phyloP scores from a whole-genome alignment of 2,329 filamentous ascomycete genomes.

The Pestalotiopsis fici region DNA sequence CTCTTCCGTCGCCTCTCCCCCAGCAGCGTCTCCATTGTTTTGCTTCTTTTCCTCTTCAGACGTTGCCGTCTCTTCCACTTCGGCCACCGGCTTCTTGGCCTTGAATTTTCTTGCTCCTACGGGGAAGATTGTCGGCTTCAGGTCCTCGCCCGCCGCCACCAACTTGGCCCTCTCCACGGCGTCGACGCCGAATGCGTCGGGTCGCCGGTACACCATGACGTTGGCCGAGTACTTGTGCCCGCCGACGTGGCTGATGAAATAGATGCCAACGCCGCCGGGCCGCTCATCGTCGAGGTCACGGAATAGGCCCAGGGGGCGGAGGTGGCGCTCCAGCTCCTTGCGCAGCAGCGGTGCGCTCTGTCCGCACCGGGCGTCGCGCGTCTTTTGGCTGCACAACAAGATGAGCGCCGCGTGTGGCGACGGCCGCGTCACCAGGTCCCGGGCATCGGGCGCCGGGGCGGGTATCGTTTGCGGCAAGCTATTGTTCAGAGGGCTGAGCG shows the following conservation, averaged over 20 bases:
- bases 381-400: conserved; percentile 90
- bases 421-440: conserved; percentile 46
- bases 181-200: conserved; percentile 58
- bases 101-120: conserved; percentile 30
- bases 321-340: conserved; percentile 85
- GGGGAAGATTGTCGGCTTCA: conserved; percentile 29
- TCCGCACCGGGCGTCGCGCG: conserved; percentile 92
- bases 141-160: conserved; percentile 35
- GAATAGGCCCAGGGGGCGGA: conserved; percentile 81
- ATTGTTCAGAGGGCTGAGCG: conserved; percentile 38
- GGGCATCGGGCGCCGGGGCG: conserved; percentile 31
- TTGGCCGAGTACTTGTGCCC: conserved; percentile 97
- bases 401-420: conserved; percentile 86
- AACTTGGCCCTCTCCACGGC: conserved; percentile 36
- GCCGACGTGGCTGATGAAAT: conserved; percentile 95
- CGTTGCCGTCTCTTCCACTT: conserved; percentile 8
- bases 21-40: background rate
- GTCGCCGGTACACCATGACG: conserved; percentile 82
- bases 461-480: conserved; percentile 32
- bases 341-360: conserved; percentile 89
- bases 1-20: conserved; percentile 26
- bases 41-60: conserved; percentile 1
- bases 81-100: conserved; percentile 28
- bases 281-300: conserved; percentile 86
- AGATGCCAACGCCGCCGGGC: conserved; percentile 90